Percentiles rank a stretch among this genome's conserved stretches.
Conservation (phyloP, 345 rosid genomes). For the Populus tremula region DNA sequence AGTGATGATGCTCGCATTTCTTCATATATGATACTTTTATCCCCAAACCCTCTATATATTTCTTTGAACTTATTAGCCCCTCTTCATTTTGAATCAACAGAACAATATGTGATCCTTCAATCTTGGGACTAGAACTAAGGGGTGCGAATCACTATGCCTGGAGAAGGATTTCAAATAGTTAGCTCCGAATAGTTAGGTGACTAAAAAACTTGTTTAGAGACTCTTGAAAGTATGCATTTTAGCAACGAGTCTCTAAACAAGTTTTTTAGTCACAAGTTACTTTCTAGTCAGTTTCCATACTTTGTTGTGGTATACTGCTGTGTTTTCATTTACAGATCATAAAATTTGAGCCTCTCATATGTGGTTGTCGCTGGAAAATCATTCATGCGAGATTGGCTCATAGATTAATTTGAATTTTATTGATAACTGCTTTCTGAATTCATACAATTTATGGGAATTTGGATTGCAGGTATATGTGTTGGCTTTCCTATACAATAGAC, state of each 20-base stretch:
- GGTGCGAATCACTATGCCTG: slow-evolving; percentile 24
- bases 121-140: slow-evolving; percentile 39
- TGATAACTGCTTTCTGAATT: not conserved
- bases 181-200: slow-evolving; percentile 23
- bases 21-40: slow-evolving; percentile 44
- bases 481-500: slow-evolving; percentile 36
- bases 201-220: too few relatives aligned
- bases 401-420: not conserved
- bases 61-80: slow-evolving; percentile 46
- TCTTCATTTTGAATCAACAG: slow-evolving; percentile 52
- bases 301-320: too few relatives aligned
- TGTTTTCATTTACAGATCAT: too few relatives aligned
- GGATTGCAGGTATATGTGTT: slow-evolving; percentile 53
- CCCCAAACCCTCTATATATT: slow-evolving; percentile 50
- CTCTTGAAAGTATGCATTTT: not conserved
- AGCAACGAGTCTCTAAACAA: too few relatives aligned
- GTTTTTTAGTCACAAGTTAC: too few relatives aligned
- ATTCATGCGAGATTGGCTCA: not conserved
- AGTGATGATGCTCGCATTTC: slow-evolving; percentile 40
- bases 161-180: slow-evolving; percentile 30
- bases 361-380: not conserved
- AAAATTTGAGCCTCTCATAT: too few relatives aligned
- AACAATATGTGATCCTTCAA: slow-evolving; percentile 64
- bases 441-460: not conserved
- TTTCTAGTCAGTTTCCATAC: too few relatives aligned